Percentiles rank a stretch among this genome's conserved stretches.
Conservation (phyloP, 257 asterid species). For the Buddleja alternifolia region DNA sequence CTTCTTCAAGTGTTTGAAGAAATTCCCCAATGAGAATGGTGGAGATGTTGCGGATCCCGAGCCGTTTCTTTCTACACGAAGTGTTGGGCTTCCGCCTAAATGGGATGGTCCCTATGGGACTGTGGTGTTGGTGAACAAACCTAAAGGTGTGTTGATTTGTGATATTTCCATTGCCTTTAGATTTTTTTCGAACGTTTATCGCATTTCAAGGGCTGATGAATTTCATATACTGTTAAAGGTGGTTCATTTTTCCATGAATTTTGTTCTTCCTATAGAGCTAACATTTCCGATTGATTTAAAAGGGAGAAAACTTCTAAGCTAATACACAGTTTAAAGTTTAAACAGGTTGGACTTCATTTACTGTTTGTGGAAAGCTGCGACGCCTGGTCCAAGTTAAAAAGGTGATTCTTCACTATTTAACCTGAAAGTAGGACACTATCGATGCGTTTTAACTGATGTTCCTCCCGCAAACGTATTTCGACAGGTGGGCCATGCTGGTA, state of each 20-base stretch:
- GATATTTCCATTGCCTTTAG: background rate
- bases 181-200: background rate
- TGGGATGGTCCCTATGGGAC: slow-evolving; percentile 95
- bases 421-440: background rate
- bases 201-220: background rate
- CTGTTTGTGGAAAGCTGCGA: slow-evolving; percentile 96
- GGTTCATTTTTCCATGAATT: background rate
- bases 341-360: slow-evolving; percentile 99
- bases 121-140: slow-evolving; percentile 87
- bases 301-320: slow-evolving; percentile 31
- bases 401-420: slow-evolving; percentile 47
- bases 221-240: background rate
- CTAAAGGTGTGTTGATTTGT: slow-evolving; percentile 61
- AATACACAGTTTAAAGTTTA: slow-evolving; percentile 25
- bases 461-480: slow-evolving; percentile 25
- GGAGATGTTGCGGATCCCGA: slow-evolving; percentile 37
- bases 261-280: background rate
- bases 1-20: slow-evolving; percentile 95
- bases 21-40: slow-evolving; percentile 62
- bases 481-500: slow-evolving; percentile 99
- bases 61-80: slow-evolving; percentile 80
- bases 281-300: background rate
- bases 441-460: slow-evolving; percentile 17
- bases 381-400: slow-evolving; percentile 88
- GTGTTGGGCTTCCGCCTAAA: slow-evolving; percentile 84